These are phyloP conservation scores for Fraxinus cuspidata DNA, from an alignment of 257 asterid species.

Conservation along the genomic window DNA sequence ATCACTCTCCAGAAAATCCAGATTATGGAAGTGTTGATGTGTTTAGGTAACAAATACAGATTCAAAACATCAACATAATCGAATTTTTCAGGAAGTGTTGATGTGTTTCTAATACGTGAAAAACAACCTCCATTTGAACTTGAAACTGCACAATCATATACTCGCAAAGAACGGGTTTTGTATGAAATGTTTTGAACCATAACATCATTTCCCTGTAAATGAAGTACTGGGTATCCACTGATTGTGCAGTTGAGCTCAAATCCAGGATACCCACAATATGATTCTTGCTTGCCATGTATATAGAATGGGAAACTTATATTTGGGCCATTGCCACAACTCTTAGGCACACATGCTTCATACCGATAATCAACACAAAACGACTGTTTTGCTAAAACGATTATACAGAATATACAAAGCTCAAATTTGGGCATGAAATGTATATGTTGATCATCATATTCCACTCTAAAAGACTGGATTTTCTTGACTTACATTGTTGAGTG, in stretches of 20 bases:
- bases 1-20: too few relatives aligned
- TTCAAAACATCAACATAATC: not conserved
- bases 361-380: conserved; percentile 37
- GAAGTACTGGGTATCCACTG: conserved; percentile 34
- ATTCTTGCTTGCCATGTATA: conserved; percentile 33
- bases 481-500: too few relatives aligned
- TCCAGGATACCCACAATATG: conserved; percentile 52
- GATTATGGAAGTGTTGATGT: too few relatives aligned
- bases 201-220: conserved; percentile 30
- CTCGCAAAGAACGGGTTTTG: conserved; percentile 15
- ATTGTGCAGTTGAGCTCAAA: conserved; percentile 40
- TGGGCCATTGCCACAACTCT: conserved; percentile 42
- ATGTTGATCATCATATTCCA: too few relatives aligned
- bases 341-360: conserved; percentile 48
- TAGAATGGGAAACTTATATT: conserved; percentile 60
- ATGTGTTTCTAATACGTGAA: conserved; percentile 36
- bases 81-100: conserved; percentile 5
- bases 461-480: too few relatives aligned
- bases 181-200: conserved; percentile 43
- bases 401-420: conserved; percentile 29
- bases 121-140: conserved; percentile 14
- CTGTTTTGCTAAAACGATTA: conserved; percentile 30
- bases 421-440: not conserved
- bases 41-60: conserved; percentile 40
- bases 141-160: conserved; percentile 31